Evolutionary conservation across 2,329 filamentous ascomycete species (phyloP), one percentile per base, ranked within the genome.

Genomic region (Sordariomycetes sp.): DNA sequence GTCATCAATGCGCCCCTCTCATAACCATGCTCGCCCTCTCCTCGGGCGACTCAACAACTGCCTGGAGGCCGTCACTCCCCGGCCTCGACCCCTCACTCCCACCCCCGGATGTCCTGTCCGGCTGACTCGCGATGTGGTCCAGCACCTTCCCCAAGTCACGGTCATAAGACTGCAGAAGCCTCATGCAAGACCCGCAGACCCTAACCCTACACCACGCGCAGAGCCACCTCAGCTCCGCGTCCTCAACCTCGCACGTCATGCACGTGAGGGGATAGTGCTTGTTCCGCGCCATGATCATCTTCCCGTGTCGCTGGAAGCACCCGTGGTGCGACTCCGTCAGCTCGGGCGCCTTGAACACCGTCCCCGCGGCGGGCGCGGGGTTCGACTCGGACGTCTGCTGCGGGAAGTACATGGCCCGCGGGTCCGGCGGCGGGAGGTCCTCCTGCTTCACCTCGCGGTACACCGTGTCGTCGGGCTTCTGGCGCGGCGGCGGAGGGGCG

Each of bases 171-270:
- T 70, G 68, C 57, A 82, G 65, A 24, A 68, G 64, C 13, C 69
- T 72, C 45, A 70, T 64, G 62, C 80, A 83, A 2, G 67, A 61
- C 35, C 71, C 69, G 65, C 80, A 83, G 58, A 82, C 72, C 55
- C 78, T 74, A 53, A 81, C 62, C 59, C 73, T 70, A 66, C 78
- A 81, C 65, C 75, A 78, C 15, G 67, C 66, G 64, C 78, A 81
- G 22, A 69, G 70, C 66, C 69, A 75, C 39, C 78, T 74, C 60
- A 73, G 67, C 52, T 73, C 70, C 7, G 64, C 62, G 58, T 80
- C 76, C 54, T 70, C 68, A 58, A 68, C 70, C 56, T 71, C 70
- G 65, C 80, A 83, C 3, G 74, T 71, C 65, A 80, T 76, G 64
- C 80, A 83, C 12, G 76, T 70, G 22, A 82, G 69, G 1, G 78